Base-by-base conservation (phyloP, 1,284 basidiomycete species). In the Farysia itapuensis region DNA sequence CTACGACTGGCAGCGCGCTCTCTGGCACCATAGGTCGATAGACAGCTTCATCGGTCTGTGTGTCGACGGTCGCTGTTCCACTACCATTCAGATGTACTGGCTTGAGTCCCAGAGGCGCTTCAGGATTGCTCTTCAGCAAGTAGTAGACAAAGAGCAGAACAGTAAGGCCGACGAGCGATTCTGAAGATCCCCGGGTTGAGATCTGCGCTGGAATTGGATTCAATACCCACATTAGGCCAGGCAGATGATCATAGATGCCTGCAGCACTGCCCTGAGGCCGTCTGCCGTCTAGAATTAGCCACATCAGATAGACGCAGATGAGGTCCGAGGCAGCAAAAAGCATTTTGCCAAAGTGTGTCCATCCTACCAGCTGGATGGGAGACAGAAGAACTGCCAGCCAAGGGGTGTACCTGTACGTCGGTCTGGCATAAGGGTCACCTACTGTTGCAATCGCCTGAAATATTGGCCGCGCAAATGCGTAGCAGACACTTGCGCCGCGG, bases 351-450 rank as follows among this genome's bases (percentile, higher is more conserved):
- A 49, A 53, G 29, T 48, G 40, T 28, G 43, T 39, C 57, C 53
- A 65, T 20, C 43, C 52, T n/a, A 65, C 34, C 4, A 86, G 81
- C 61, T 83, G 82, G 70, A 91, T 93, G 2, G 94, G 92, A 2
- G 85, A 80, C 20, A 96, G 79, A 8, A 94, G 74, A 2, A 91
- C 77, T 2, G 94, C 90, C 7, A 99, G 82, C 22, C 98, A 79
- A 4, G 94, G 94, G 1, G 94, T 98, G 77, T 99, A 99, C 4
- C 94, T 86, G 77, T 95, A 99, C 2, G 95, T 99, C 56, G 87
- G 84, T 35, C 94, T 83, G n/a, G 82, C 83, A 75, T 96, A 99
- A 3, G 95, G 95, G 68, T 92, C 93, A 51, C 68, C 74, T 6
- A 74, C 12, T 9, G 51, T 34, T 7, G 72, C 74, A 1, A 75